Evolutionary conservation across 257 asterid genomes (phyloP).

Genomic region (Solanum chilense): DNA sequence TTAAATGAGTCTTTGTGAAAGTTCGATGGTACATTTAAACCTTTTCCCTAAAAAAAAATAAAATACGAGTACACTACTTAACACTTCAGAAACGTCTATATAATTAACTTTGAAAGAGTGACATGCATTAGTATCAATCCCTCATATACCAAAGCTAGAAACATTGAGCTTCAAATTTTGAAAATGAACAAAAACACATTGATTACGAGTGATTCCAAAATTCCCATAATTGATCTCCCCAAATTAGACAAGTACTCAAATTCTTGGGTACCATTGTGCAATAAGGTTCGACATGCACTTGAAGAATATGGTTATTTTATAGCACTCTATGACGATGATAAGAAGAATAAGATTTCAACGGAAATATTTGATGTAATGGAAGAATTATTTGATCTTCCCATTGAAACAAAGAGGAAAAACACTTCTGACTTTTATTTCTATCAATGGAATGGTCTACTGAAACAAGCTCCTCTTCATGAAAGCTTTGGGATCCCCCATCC

Average conservation of each 20-base stretch:
- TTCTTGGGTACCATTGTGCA: constrained; percentile 31
- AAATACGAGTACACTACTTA: too few relatives aligned
- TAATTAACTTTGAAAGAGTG: background rate
- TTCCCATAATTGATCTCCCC: constrained; percentile 26
- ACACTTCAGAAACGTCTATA: too few relatives aligned
- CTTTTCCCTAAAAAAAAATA: too few relatives aligned
- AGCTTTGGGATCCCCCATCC: constrained; percentile 62
- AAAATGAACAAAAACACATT: background rate
- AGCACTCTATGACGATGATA: constrained; percentile 7
- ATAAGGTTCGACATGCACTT: constrained; percentile 30
- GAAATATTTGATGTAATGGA: constrained; percentile 21
- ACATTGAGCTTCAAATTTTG: background rate
- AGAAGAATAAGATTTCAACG: constrained; percentile 2
- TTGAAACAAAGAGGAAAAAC: constrained; percentile 38
- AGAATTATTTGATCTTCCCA: constrained; percentile 36
- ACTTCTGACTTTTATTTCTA: constrained; percentile 22
- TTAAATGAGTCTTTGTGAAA: too few relatives aligned
- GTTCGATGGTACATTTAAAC: too few relatives aligned
- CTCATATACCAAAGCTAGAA: background rate
- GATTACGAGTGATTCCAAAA: background rate
- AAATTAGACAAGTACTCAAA: constrained; percentile 2
- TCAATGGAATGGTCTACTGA: constrained; percentile 42
- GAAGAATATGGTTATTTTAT: constrained; percentile 50
- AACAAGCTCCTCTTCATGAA: constrained; percentile 42
- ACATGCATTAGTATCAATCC: background rate